Conservation (phyloP, 306 rosid genomes). For the Glycyrrhiza uralensis region DNA sequence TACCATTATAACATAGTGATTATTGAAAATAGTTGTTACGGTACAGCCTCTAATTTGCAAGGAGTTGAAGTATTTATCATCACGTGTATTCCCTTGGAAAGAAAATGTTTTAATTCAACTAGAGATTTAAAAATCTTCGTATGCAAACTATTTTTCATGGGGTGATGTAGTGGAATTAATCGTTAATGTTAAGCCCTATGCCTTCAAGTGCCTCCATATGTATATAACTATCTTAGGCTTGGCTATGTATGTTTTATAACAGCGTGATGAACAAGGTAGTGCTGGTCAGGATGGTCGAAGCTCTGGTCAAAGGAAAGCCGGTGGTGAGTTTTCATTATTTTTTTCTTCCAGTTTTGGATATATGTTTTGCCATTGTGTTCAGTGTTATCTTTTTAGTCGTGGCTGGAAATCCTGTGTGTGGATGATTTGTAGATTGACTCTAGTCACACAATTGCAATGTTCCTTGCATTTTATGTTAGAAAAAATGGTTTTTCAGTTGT, state of each 20-base stretch:
- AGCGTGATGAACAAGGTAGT: conserved; percentile 62
- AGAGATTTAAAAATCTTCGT: not conserved
- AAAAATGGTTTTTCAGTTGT: not conserved
- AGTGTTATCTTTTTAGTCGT: not conserved
- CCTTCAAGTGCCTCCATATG: conserved; percentile 48
- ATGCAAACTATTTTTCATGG: conserved; percentile 44
- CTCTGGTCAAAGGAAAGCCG: conserved; percentile 42
- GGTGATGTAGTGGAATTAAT: conserved; percentile 50
- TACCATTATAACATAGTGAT: no score
- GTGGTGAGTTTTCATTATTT: conserved; percentile 54
- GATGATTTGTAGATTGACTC: not conserved
- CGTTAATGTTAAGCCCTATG: conserved; percentile 46
- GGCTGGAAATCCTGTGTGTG: not conserved
- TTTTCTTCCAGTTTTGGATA: not conserved
- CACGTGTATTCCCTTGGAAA: not conserved
- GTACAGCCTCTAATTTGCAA: not conserved
- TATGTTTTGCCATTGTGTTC: not conserved
- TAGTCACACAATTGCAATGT: not conserved
- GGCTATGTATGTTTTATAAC: conserved; percentile 64
- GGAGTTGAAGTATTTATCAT: conserved; percentile 22
- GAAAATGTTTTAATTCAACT: not conserved
- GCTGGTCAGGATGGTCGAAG: conserved; percentile 53
- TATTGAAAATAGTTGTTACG: not conserved
- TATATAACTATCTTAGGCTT: conserved; percentile 65
- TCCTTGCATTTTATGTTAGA: not conserved